Evolutionary conservation across 225 moss, liverwort and hornwort species (phyloP).

Genomic region (Asterella californica): DNA sequence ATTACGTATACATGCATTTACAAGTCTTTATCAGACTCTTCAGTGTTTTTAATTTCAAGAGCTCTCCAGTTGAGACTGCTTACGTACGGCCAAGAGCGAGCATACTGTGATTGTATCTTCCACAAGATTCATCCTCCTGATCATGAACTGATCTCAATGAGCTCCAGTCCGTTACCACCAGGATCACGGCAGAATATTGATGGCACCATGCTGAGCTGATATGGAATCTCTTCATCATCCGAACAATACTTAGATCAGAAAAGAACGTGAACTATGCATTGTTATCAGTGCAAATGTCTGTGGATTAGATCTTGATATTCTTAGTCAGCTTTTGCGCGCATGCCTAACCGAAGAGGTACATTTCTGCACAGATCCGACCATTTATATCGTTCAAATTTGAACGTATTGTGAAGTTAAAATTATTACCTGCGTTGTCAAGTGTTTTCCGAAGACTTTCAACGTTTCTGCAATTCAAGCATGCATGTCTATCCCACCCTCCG

Average conservation of each 20-base stretch:
- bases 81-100: too few relatives aligned
- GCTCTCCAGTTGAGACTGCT: too few relatives aligned
- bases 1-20: too few relatives aligned
- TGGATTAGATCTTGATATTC: too few relatives aligned
- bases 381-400: not conserved
- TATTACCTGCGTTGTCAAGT: conserved; percentile 31
- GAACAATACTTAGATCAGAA: not conserved
- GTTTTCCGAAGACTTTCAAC: conserved; percentile 23
- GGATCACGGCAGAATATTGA: conserved; percentile 12
- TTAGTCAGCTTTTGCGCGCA: too few relatives aligned
- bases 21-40: too few relatives aligned
- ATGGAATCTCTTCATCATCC: not conserved
- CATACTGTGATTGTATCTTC: too few relatives aligned
- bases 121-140: too few relatives aligned
- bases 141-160: not conserved
- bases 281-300: too few relatives aligned
- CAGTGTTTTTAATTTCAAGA: too few relatives aligned
- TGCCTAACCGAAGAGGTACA: not conserved
- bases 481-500: conserved; percentile 37
- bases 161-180: conserved; percentile 10
- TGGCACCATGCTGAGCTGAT: conserved; percentile 14
- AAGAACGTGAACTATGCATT: too few relatives aligned
- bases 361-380: not conserved
- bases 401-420: not conserved
- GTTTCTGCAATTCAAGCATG: conserved; percentile 35